Base-by-base conservation (phyloP, 2,329 filamentous ascomycete species). In the Sporothrix phasma region DNA sequence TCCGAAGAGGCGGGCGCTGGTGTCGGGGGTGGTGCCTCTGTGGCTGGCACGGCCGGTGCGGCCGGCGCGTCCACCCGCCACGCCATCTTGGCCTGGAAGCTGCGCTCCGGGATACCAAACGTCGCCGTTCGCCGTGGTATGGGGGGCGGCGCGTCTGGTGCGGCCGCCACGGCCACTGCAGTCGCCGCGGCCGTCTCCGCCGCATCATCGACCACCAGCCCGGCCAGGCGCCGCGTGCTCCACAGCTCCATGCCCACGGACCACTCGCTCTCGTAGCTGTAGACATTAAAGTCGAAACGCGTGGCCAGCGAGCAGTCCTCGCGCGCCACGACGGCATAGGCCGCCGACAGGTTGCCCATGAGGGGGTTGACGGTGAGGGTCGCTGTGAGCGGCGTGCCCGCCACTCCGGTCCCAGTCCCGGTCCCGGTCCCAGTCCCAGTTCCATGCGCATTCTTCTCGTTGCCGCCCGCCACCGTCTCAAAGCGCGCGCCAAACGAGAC, bases 181-280 rank as follows among this genome's bases (percentile, higher is more conserved):
- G n/a, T n/a, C n/a, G 47, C 13, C 49, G 31, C 17, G 5, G 39
- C 8, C 22, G 29, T 19, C 17, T 43, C 7, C 13, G 66, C 67
- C 37, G 73, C 70, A 6, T 69, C 69, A 37, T 74, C 74, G 1
- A 72, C 73, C 5, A 76, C 75, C 5, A 77, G 69, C 26, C 71
- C 75, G 70, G 74, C 73, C 47, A 76, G 73, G 19, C 78, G 75
- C 66, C 79, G 79, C 70, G 85, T 88, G 71, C 90, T 86, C 93
- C 94, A 99, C 49, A 97, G 79, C 77, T 99, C 94, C 77, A 91
- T 90, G 15, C 94, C 94, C 26, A 97, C 83, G 29, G 92, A 88
- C 80, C 96, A 88, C 65, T 94, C 89, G 72, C 91, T 96, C 78
- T 99, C 94, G 78, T 97, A 99, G 73, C 91, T 96, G 76, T 97